Evolutionary conservation across 176 grass and related monocot species (phyloP).

Genomic region (Luzula sylvatica): DNA sequence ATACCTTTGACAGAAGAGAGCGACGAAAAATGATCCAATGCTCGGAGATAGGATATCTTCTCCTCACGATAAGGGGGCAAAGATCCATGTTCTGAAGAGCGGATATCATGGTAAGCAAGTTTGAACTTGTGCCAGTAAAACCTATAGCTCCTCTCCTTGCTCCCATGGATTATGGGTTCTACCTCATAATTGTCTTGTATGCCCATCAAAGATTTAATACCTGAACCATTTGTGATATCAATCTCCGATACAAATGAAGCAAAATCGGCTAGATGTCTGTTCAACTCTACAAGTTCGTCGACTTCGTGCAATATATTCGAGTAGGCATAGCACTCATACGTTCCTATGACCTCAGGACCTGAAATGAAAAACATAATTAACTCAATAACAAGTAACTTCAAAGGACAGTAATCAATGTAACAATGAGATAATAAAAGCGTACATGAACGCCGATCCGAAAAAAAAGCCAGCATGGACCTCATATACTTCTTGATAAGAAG

Average conservation of each 20-base stretch:
- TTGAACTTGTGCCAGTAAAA: slow-evolving; percentile 11
- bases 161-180: neutral
- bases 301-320: neutral
- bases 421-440: no score
- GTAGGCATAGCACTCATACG: neutral
- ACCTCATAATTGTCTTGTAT: neutral
- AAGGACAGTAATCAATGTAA: no score
- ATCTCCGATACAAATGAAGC: neutral
- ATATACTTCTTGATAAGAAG: neutral
- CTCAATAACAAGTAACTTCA: neutral
- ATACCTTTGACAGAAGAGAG: neutral
- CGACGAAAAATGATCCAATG: neutral
- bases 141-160: slow-evolving; percentile 11
- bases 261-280: slow-evolving; percentile 1
- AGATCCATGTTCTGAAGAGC: neutral
- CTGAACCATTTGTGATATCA: neutral
- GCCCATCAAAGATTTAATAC: neutral
- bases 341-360: neutral
- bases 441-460: no score
- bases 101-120: neutral
- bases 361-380: neutral
- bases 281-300: neutral
- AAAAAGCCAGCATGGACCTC: neutral
- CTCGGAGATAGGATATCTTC: neutral
- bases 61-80: neutral